These are phyloP conservation scores for Ophiocordyceps polyrhachis-furcata DNA, from an alignment of 2,329 filamentous ascomycete species.

Conservation along the genomic window DNA sequence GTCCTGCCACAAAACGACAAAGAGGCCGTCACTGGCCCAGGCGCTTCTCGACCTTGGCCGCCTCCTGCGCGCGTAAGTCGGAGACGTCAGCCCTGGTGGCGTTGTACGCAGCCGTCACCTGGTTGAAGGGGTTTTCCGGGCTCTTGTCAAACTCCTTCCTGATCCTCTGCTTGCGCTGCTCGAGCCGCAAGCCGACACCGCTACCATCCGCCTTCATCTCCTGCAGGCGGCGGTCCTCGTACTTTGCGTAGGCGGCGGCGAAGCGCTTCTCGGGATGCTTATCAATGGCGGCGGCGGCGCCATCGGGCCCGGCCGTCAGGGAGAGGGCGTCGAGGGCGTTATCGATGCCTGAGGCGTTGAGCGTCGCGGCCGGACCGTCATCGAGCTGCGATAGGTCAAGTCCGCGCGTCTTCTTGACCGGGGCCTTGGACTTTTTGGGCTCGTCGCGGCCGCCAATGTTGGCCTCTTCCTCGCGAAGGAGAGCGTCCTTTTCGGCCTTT, in stretches of 20 bases:
- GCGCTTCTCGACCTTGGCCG: constrained; percentile 54
- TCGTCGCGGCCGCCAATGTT: constrained; percentile 34
- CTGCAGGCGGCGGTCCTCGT: constrained; percentile 58
- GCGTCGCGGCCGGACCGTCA: constrained; percentile 34
- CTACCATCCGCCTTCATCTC: constrained; percentile 74
- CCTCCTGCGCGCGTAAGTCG: constrained; percentile 46
- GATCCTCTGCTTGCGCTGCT: constrained; percentile 72
- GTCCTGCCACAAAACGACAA: background rate
- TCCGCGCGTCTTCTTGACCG: constrained; percentile 50
- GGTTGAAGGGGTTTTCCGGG: constrained; percentile 90
- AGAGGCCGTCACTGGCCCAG: constrained; percentile 24
- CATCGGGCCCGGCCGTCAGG: constrained; percentile 34
- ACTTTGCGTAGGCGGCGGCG: constrained; percentile 70
- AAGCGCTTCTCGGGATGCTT: constrained; percentile 74
- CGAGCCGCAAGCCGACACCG: constrained; percentile 51
- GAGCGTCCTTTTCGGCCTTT: constrained; percentile 79
- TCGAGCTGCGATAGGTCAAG: constrained; percentile 64
- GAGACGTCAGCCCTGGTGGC: constrained; percentile 59
- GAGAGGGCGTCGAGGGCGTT: constrained; percentile 79
- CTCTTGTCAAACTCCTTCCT: constrained; percentile 89
- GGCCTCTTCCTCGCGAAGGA: constrained; percentile 68
- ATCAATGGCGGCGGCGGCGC: constrained; percentile 60
- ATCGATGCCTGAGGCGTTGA: constrained; percentile 80
- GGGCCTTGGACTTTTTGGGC: constrained; percentile 50
- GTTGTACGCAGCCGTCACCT: constrained; percentile 59